Base-by-base conservation (phyloP, 2,329 filamentous ascomycete genomes). In the Colletotrichum sojae region DNA sequence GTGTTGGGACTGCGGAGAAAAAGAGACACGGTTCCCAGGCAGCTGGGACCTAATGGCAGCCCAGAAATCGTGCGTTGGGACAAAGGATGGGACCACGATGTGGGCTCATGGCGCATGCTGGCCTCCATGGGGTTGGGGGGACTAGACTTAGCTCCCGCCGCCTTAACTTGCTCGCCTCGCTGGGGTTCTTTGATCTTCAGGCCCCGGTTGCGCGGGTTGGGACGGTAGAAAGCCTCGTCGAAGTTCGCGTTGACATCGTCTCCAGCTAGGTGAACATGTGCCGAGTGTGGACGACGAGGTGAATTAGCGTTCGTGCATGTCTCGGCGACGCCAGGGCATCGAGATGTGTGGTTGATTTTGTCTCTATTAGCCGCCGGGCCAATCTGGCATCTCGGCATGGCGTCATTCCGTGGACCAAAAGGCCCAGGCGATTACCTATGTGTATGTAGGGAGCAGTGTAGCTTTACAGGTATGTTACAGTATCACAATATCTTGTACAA, bases 141-240 rank as follows among this genome's bases (percentile, higher is more conserved):
- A n/a, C 49, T 45, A 46, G 20, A 9, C 49, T 10, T 61, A 61
- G 49, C 59, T 62, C 49, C 57, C 57, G 57, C 31, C 49, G 57
- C 57, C 57, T 25, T 15, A 13, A 12, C n/a, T 60, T 60, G 20
- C 36, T 52, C 6, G 12, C 46, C 40, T 40, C 0, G 22, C 40
- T 22, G 49, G 6, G 20, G 2, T 31, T 52, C 48, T 54, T 53
- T 46, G 2, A 46, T 39, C 13, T 49, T 10, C 22, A 62, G 22
- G 46, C 31, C 31, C 59, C 59, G 25, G n/a, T 16, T 36, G 40
- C 59, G 20, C 25, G 16, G 18, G 15, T n/a, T 36, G 31, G 59
- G 59, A 22, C 20, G 22, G 45, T 10, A 18, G 22, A 62, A 22
- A 10, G 31, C 18, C 18, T 22, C 12, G 18, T 20, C 18, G 31